These are phyloP conservation scores for Thielaviopsis punctulata DNA, from an alignment of 2,329 filamentous ascomycete genomes.

Conservation along the genomic window DNA sequence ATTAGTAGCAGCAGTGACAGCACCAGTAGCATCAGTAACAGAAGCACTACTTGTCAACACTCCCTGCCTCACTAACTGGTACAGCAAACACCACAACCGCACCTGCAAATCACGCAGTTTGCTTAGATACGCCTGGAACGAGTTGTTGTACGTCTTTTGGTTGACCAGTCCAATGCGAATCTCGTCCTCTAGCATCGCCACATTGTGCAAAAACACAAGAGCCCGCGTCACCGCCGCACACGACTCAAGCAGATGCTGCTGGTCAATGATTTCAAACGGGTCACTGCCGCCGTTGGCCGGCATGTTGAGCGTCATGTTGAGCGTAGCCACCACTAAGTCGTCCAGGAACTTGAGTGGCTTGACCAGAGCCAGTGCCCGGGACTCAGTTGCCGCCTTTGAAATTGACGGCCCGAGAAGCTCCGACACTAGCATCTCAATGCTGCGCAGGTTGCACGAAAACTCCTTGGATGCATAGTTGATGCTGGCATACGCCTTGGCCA, in stretches of 20 bases:
- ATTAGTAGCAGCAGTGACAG: too few species aligned
- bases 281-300: conserved; percentile 21
- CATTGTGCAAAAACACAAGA: conserved; percentile 58
- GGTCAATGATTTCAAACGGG: conserved; percentile 68
- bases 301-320: conserved; percentile 54
- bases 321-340: conserved; percentile 52
- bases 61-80: conserved; percentile 59
- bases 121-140: conserved; percentile 35
- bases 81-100: conserved; percentile 75
- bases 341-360: conserved; percentile 66
- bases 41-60: too few species aligned
- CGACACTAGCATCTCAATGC: conserved; percentile 64
- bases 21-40: too few species aligned
- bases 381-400: conserved; percentile 37
- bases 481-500: conserved; percentile 74
- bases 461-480: conserved; percentile 80
- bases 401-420: conserved; percentile 47
- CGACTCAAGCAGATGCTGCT: conserved; percentile 56
- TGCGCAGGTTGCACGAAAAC: conserved; percentile 70
- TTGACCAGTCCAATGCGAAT: conserved; percentile 58
- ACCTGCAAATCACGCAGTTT: conserved; percentile 78
- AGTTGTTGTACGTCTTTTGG: conserved; percentile 39
- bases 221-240: conserved; percentile 55
- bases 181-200: conserved; percentile 69
- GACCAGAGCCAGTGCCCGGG: conserved; percentile 54